Evolutionary conservation across 345 rosid genomes (phyloP), one percentile per base, ranked within the genome.

Genomic region (Camelina hispida): DNA sequence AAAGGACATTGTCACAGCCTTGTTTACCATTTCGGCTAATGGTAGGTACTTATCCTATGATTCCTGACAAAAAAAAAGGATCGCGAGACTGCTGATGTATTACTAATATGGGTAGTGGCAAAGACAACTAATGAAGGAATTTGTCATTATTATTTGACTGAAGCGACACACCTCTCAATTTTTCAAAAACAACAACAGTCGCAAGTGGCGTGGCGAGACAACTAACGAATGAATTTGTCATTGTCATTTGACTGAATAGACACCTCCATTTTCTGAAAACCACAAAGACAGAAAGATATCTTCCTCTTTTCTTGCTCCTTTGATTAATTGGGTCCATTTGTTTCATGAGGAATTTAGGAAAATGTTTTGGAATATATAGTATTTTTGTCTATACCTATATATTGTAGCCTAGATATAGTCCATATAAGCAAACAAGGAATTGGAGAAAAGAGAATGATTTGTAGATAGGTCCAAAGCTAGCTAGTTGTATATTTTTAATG

Each of bases 391-490:
- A 20, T 32, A 68, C 44, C 61, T 23, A 65, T 20, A 66, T 48
- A 14, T 10, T 10, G 46, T 30, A 50, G 68, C 54, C 35, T 60
- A 58, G 37, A 15, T 47, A 50, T 28, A 28, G 60, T 38, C 57
- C 46, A 14, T 40, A 50, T 28, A 28, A 28, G 28, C 62, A 75
- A 67, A 60, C 62, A 68, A 62, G 16, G 35, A 28, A 38, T 59
- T 67, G 38, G 60, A 75, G 54, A 68, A 61, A 68, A 22, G 10
- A 37, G 62, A 62, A 75, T 68, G 60, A 54, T 28, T 34, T 22
- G 12, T 76, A 76, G 50, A 42, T 76, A 76, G 58, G 70, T 68
- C 74, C 64, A 62, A 68, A 43, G 51, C 42, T 68, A 62, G 22
- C 6, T 34, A 34, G 37, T 34, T 34, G 5, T 28, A 2, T 35